Percentiles rank a stretch among this genome's conserved stretches.
These are phyloP conservation scores for Mortierella sp. DNA, from an alignment of 371 early-diverging fungal genomes.

Conservation along the genomic window DNA sequence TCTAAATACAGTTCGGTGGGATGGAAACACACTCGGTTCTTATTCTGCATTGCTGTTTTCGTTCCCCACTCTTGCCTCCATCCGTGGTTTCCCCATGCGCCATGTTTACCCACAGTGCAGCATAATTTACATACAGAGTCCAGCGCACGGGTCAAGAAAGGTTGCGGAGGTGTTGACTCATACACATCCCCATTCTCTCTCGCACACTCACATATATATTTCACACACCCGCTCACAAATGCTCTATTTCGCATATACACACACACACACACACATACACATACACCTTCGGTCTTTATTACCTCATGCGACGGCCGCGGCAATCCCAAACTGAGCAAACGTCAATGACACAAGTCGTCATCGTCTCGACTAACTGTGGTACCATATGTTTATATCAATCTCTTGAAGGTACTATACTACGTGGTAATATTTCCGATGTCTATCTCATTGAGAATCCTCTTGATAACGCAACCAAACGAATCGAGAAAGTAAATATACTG, in stretches of 20 bases:
- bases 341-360: constrained; percentile 1
- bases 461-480: background rate
- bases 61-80: background rate
- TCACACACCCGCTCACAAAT: background rate
- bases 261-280: background rate
- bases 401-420: background rate
- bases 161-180: background rate
- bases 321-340: background rate
- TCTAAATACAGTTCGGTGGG: no score
- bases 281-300: no score
- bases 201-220: background rate
- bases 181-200: background rate
- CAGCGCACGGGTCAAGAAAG: constrained; percentile 1
- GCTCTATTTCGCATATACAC: background rate
- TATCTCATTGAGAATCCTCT: background rate
- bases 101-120: background rate
- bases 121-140: background rate
- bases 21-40: background rate
- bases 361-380: background rate
- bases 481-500: background rate
- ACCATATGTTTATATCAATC: background rate
- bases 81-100: background rate
- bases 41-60: background rate
- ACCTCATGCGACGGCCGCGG: no score
- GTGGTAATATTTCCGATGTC: background rate